Evolutionary conservation across 106 monocot species (phyloP).

Genomic region (Dendrobium catenatum): DNA sequence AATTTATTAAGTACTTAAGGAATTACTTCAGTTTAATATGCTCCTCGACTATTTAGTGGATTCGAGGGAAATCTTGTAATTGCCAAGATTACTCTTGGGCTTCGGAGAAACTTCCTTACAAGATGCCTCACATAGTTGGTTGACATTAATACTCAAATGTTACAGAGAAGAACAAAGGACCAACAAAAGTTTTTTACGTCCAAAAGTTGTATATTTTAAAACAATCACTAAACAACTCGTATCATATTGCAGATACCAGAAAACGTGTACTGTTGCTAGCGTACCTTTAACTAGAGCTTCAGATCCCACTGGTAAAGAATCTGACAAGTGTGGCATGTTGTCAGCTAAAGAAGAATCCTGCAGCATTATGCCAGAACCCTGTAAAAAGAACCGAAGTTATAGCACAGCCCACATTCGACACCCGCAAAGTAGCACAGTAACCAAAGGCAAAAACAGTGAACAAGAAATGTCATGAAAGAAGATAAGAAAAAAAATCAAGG

Average conservation of each 20-base stretch:
- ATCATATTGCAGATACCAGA: neutral
- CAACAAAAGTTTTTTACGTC: neutral
- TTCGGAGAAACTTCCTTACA: neutral
- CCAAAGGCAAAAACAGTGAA: neutral
- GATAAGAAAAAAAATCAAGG: neutral
- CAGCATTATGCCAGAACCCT: conserved; percentile 21
- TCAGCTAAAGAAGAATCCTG: conserved; percentile 35
- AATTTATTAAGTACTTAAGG: neutral
- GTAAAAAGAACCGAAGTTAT: neutral
- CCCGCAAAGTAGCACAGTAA: neutral
- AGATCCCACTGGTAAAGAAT: conserved; percentile 33
- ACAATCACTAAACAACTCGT: neutral
- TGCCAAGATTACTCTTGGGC: neutral
- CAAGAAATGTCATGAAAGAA: neutral
- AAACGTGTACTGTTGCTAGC: neutral
- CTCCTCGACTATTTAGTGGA: neutral
- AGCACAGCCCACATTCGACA: neutral
- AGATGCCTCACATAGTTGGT: neutral
- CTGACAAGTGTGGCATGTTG: conserved; percentile 19
- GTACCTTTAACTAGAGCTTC: conserved; percentile 32
- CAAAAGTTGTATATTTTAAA: neutral
- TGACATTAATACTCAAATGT: neutral
- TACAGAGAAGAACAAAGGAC: neutral
- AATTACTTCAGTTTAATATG: neutral
- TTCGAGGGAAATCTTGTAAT: neutral